Conservation (phyloP, 2,329 filamentous ascomycete species). For the Diaporthe batatas region DNA sequence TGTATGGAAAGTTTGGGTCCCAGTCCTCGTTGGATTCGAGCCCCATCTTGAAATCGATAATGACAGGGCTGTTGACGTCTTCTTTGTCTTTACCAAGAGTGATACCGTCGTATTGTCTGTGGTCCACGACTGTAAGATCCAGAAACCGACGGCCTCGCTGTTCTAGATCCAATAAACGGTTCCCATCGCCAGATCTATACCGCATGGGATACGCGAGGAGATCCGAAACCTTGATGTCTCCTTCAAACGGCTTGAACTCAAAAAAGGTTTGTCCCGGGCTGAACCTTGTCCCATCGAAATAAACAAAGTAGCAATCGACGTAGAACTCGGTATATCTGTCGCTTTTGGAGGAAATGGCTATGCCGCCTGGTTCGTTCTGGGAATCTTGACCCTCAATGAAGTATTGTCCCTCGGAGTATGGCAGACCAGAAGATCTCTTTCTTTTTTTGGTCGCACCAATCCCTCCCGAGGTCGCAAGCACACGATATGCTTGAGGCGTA, state of each 20-base stretch:
- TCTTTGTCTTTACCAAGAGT: background rate
- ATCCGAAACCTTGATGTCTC: conserved; percentile 44
- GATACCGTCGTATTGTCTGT: background rate
- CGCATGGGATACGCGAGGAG: conserved; percentile 48
- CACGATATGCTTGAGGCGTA: conserved; percentile 7
- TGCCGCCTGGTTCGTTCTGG: background rate
- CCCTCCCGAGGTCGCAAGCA: conserved; percentile 1
- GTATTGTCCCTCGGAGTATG: background rate
- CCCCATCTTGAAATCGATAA: conserved; percentile 38
- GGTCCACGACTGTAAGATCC: background rate
- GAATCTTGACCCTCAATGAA: background rate
- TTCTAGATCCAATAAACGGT: background rate
- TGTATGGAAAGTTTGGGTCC: background rate
- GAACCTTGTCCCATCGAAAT: conserved; percentile 1
- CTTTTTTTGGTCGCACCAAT: background rate
- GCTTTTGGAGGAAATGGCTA: background rate
- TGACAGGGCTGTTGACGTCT: background rate
- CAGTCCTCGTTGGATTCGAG: background rate
- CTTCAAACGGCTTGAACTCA: conserved; percentile 47
- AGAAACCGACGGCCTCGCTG: background rate
- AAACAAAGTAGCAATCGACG: background rate
- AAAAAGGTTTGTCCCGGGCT: conserved; percentile 42
- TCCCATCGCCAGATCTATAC: conserved; percentile 39
- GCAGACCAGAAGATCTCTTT: background rate
- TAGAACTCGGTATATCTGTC: background rate